A percentile compares a stretch with the other conserved stretches of the same genome.
phyloP scores from a whole-genome alignment of 352 stramenopile species.

The Globisporangium camurandrum region DNA sequence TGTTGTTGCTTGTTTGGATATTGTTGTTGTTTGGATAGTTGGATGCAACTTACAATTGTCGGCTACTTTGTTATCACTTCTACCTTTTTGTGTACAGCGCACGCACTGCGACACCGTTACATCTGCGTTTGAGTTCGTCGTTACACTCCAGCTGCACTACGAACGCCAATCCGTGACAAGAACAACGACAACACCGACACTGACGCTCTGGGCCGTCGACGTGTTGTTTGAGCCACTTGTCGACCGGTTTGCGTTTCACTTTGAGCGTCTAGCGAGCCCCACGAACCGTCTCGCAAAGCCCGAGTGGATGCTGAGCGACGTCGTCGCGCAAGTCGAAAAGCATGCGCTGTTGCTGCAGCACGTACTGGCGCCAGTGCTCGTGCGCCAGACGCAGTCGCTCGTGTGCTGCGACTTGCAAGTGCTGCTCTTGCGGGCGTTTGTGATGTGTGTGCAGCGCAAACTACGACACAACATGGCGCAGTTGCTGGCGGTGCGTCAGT shows the following conservation, averaged over 20 bases:
- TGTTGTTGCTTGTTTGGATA: too few relatives aligned
- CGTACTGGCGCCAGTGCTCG: constrained; percentile 38
- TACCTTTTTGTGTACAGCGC: not conserved
- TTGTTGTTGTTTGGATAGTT: too few relatives aligned
- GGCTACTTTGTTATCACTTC: too few relatives aligned
- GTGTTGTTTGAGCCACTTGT: constrained; percentile 48
- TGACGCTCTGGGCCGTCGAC: constrained; percentile 54
- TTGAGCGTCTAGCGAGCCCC: constrained; percentile 52
- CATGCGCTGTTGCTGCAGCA: constrained; percentile 36
- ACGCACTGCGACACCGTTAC: constrained; percentile 22
- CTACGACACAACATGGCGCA: constrained; percentile 36
- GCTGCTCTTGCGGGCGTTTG: constrained; percentile 44
- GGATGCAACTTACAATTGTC: too few relatives aligned
- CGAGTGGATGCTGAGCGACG: constrained; percentile 62
- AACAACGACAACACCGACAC: not conserved
- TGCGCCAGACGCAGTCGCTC: constrained; percentile 31
- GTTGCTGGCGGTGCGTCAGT: constrained; percentile 26
- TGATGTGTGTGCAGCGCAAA: constrained; percentile 36
- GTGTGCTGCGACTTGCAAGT: constrained; percentile 54
- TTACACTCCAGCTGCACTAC: constrained; percentile 48
- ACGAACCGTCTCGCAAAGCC: constrained; percentile 70
- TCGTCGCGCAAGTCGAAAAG: constrained; percentile 43
- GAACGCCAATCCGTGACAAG: not conserved
- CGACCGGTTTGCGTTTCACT: constrained; percentile 67
- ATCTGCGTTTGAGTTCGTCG: constrained; percentile 38